A percentile compares a stretch with the other conserved stretches of the same genome.
phyloP scores from a whole-genome alignment of 371 early-diverging fungal genomes.

The Vairimorpha ceranae region DNA sequence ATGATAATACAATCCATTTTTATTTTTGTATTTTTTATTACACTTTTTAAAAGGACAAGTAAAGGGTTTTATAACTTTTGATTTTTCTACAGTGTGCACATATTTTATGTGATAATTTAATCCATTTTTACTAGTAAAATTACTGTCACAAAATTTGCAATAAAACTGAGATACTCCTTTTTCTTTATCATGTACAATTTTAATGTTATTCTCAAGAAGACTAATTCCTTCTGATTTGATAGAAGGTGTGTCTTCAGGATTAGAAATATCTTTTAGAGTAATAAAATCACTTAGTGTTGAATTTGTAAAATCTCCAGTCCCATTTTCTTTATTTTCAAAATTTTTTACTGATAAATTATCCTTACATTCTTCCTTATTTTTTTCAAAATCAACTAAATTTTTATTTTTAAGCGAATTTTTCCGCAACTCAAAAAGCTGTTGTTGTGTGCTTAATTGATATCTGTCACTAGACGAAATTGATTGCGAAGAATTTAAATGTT shows the following conservation, averaged over 20 bases:
- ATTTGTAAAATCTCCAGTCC: background rate
- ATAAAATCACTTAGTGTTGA: too few species aligned
- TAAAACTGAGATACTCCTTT: constrained; percentile 56
- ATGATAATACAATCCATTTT: constrained; percentile 87
- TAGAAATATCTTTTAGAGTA: background rate
- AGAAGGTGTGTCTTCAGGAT: too few species aligned
- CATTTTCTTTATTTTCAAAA: background rate
- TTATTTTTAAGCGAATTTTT: background rate
- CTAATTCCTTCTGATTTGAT: too few species aligned
- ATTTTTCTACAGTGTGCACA: constrained; percentile 59
- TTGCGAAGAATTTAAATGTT: too few species aligned
- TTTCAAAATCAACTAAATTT: background rate
- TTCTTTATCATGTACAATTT: too few species aligned
- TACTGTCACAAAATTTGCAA: constrained; percentile 58
- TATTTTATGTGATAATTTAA: constrained; percentile 63
- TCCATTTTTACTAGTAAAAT: constrained; percentile 63
- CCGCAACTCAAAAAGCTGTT: too few species aligned
- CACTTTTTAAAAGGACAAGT: constrained; percentile 77
- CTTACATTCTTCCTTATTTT: background rate
- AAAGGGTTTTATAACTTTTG: constrained; percentile 70
- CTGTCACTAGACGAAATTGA: too few species aligned
- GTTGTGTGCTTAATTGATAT: too few species aligned
- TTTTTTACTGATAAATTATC: background rate
- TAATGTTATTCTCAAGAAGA: too few species aligned
- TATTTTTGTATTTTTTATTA: constrained; percentile 83